Evolutionary conservation across 495 filamentous ascomycete species (phyloP).

Genomic region (Penicillium macrosclerotiorum): DNA sequence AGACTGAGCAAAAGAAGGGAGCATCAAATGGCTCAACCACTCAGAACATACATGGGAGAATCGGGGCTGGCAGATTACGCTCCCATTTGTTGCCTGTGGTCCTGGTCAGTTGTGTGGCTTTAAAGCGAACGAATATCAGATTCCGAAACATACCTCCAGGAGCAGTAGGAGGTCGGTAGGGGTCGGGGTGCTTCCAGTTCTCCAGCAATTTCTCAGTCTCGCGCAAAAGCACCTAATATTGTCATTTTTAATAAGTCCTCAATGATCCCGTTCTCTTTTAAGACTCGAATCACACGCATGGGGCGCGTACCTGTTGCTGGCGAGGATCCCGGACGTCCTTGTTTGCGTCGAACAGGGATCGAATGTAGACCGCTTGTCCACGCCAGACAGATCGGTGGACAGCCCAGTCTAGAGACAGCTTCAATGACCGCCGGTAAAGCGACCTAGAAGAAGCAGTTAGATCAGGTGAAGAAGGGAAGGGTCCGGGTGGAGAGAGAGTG

Average conservation of each 20-base stretch:
- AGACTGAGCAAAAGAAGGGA: background rate
- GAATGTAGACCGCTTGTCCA: slow-evolving; percentile 92
- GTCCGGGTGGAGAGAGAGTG: background rate
- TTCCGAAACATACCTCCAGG: slow-evolving; percentile 76
- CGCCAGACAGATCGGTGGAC: slow-evolving; percentile 90
- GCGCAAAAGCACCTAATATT: slow-evolving; percentile 67
- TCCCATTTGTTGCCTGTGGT: slow-evolving; percentile 88
- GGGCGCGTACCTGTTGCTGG: slow-evolving; percentile 70
- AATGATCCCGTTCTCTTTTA: too few species aligned
- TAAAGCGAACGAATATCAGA: background rate
- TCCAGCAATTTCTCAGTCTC: slow-evolving; percentile 87
- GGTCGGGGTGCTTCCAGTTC: slow-evolving; percentile 96
- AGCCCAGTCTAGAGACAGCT: slow-evolving; percentile 91
- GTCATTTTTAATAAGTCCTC: background rate
- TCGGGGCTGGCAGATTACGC: slow-evolving; percentile 79
- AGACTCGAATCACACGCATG: background rate
- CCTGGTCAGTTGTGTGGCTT: slow-evolving; percentile 18
- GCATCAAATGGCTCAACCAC: background rate
- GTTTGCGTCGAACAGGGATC: slow-evolving; percentile 93
- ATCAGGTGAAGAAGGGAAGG: background rate
- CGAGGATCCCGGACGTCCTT: slow-evolving; percentile 80
- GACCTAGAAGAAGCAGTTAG: slow-evolving; percentile 55
- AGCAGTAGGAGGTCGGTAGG: slow-evolving; percentile 81
- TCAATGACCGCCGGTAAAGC: slow-evolving; percentile 89
- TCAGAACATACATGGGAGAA: slow-evolving; percentile 73